Evolutionary conservation across 352 stramenopile species (phyloP).

Genomic region (Phytophthora ramorum): DNA sequence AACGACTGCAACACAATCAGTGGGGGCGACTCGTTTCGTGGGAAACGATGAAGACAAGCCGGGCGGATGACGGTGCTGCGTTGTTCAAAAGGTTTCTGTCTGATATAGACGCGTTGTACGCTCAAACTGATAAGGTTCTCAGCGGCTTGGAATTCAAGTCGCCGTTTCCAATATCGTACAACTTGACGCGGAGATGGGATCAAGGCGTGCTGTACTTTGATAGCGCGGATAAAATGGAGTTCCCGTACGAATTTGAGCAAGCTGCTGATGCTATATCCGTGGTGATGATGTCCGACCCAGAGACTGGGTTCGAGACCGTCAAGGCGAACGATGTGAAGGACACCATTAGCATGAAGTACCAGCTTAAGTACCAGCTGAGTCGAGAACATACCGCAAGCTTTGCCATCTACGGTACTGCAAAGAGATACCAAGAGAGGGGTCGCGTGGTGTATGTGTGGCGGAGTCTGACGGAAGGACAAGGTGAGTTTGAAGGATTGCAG

Average conservation of each 20-base stretch:
- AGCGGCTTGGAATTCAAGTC: slow-evolving; percentile 9
- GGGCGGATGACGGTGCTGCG: background rate
- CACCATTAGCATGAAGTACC: slow-evolving; percentile 37
- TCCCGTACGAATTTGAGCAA: slow-evolving; percentile 17
- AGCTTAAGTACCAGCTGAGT: slow-evolving; percentile 14
- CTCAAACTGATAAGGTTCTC: slow-evolving; percentile 19
- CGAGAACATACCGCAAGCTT: slow-evolving; percentile 1
- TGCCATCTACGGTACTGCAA: slow-evolving; percentile 29
- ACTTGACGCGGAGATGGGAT: slow-evolving; percentile 9
- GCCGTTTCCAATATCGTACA: background rate
- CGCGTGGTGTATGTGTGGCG: slow-evolving; percentile 58
- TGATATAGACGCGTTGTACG: slow-evolving; percentile 10
- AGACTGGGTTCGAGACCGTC: background rate
- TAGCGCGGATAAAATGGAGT: slow-evolving; percentile 15
- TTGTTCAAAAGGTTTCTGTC: slow-evolving; percentile 9
- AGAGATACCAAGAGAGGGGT: slow-evolving; percentile 39
- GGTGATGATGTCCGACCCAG: slow-evolving; percentile 17
- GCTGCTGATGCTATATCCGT: slow-evolving; percentile 8
- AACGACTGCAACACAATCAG: background rate
- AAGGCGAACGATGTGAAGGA: slow-evolving; percentile 7
- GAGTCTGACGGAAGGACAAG: slow-evolving; percentile 37
- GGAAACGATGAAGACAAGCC: background rate
- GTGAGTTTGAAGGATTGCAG: slow-evolving; percentile 36
- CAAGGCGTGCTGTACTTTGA: slow-evolving; percentile 24
- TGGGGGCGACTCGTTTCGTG: background rate